A percentile compares a stretch with the other conserved stretches of the same genome.
Conservation (phyloP, 371 early-diverging fungal genomes). For the Rhizoclosmatium hyalinum region DNA sequence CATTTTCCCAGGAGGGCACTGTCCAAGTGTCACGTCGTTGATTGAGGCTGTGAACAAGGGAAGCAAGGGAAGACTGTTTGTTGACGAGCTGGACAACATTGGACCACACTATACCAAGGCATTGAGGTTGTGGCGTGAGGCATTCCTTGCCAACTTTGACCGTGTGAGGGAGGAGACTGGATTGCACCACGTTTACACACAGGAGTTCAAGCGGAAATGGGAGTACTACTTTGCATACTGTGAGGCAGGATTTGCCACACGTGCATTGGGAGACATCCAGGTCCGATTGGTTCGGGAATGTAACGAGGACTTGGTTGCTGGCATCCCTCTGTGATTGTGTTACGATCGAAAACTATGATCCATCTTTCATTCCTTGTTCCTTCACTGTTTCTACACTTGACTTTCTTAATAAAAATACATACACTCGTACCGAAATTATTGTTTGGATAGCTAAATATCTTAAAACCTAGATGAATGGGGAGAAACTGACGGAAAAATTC, state of each 20-base stretch:
- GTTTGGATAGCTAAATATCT: no score
- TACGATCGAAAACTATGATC: not conserved
- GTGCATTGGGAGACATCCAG: constrained; percentile 67
- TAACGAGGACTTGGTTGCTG: constrained; percentile 42
- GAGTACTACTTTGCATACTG: constrained; percentile 75
- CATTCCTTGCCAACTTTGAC: constrained; percentile 59
- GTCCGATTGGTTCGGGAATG: constrained; percentile 52
- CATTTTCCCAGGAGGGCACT: constrained; percentile 77
- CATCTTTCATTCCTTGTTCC: no score
- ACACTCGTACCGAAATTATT: no score
- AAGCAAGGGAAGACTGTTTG: constrained; percentile 56
- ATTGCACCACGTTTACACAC: constrained; percentile 47
- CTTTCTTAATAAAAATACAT: no score
- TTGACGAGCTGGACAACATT: constrained; percentile 64
- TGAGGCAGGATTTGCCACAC: constrained; percentile 71
- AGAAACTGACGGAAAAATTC: no score
- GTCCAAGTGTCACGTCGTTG: constrained; percentile 67
- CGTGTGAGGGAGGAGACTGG: constrained; percentile 39
- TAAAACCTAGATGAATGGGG: no score
- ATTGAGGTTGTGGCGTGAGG: constrained; percentile 68
- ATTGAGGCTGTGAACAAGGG: constrained; percentile 58
- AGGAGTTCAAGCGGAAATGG: constrained; percentile 64
- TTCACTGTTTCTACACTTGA: no score
- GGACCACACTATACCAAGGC: constrained; percentile 75
- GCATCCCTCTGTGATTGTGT: constrained; percentile 38